These are phyloP conservation scores for Calamus simplicifolius DNA, from an alignment of 176 grass and related monocot species.

Conservation along the genomic window DNA sequence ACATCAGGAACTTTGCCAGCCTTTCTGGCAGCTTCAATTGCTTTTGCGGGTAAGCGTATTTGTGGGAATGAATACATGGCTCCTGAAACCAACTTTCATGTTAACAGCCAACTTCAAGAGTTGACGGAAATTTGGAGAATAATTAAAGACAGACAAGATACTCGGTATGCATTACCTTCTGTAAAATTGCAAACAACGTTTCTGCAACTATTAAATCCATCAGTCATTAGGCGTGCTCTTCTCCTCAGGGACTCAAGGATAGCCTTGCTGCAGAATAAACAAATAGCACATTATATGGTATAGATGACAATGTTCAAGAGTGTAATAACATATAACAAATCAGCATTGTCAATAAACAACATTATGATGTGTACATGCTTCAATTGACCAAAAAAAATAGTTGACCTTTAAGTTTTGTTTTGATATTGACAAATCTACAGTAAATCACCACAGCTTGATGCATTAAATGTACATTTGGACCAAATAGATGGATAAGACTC, in stretches of 20 bases:
- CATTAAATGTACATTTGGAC: too few relatives aligned
- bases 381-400: too few relatives aligned
- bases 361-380: too few relatives aligned
- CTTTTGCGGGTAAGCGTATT: constrained; percentile 74
- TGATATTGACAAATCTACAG: too few relatives aligned
- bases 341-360: too few relatives aligned
- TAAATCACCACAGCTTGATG: too few relatives aligned
- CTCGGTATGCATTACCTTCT: constrained; percentile 48
- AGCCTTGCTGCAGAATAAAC: constrained; percentile 52
- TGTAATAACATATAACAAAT: too few relatives aligned
- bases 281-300: constrained; percentile 20
- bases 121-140: background rate
- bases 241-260: constrained; percentile 77
- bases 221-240: constrained; percentile 92
- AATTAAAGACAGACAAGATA: background rate
- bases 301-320: background rate
- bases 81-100: constrained; percentile 36
- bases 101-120: background rate
- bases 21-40: constrained; percentile 72
- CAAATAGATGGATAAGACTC: too few relatives aligned
- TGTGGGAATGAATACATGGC: constrained; percentile 99
- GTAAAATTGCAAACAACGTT: constrained; percentile 98
- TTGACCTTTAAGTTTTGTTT: too few relatives aligned
- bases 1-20: constrained; percentile 82
- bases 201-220: constrained; percentile 97